These are phyloP conservation scores for Penicillium sumatraense DNA, from an alignment of 2,329 filamentous ascomycete species.

Conservation along the genomic window DNA sequence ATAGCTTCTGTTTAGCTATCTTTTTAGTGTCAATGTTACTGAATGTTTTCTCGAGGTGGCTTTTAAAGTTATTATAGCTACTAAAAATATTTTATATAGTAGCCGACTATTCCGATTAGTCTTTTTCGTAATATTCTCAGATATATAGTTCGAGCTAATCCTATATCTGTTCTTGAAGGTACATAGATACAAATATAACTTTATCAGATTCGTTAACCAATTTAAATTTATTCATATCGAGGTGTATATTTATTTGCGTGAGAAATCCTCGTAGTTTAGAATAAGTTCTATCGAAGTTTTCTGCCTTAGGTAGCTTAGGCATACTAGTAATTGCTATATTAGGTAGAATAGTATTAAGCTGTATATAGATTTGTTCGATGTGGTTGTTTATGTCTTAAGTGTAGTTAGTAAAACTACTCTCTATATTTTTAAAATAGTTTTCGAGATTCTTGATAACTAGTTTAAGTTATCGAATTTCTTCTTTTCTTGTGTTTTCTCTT, in stretches of 20 bases:
- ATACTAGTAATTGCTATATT: background rate
- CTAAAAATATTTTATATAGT: background rate
- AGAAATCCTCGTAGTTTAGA: conserved; percentile 5
- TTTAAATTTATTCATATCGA: background rate
- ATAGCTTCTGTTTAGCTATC: background rate
- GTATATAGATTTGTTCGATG: background rate
- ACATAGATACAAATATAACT: conserved; percentile 3
- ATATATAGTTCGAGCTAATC: conserved; percentile 9
- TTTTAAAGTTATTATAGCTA: background rate
- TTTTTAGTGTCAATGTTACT: background rate
- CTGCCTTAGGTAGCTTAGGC: background rate
- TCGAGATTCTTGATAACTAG: too few species aligned
- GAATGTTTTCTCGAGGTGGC: background rate
- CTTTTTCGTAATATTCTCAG: conserved; percentile 3
- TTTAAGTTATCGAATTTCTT: too few species aligned
- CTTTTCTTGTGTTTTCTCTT: too few species aligned
- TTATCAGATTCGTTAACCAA: background rate
- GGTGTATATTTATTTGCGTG: conserved; percentile 7
- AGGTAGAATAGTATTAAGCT: background rate
- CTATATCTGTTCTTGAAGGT: conserved; percentile 3
- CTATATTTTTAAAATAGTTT: too few species aligned
- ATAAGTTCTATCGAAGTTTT: background rate
- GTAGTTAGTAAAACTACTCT: too few species aligned
- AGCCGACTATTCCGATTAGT: background rate
- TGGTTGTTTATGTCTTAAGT: background rate